Evolutionary conservation across 2,329 filamentous ascomycete genomes (phyloP).

Genomic region (Emmonsia crescens): DNA sequence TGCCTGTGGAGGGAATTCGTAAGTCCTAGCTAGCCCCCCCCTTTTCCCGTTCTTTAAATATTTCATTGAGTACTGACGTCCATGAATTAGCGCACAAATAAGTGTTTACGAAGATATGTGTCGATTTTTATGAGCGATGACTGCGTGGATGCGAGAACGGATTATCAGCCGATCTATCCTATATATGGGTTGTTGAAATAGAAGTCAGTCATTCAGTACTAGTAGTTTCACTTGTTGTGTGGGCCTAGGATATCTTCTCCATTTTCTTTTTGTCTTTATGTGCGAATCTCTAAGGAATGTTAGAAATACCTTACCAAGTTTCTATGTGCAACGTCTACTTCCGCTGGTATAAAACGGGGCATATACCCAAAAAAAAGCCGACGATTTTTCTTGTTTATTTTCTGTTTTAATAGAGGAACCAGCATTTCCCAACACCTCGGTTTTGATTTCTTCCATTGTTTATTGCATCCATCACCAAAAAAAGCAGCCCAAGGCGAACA

Average conservation of each 20-base stretch:
- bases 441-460: not conserved
- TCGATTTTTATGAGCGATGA: not conserved
- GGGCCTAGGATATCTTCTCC: not conserved
- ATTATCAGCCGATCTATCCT: not conserved
- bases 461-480: not conserved
- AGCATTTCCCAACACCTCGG: not conserved
- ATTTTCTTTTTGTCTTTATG: not conserved
- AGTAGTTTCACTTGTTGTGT: not conserved
- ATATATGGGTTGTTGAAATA: not conserved
- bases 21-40: constrained; percentile 18
- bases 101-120: not conserved
- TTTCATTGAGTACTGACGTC: not conserved
- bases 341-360: not conserved
- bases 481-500: not conserved
- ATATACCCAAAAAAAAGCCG: not conserved
- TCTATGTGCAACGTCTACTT: not conserved
- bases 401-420: not conserved
- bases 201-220: not conserved
- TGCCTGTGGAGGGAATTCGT: constrained; percentile 51
- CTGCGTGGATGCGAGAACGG: not conserved
- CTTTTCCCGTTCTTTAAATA: not conserved
- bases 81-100: constrained; percentile 11
- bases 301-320: not conserved
- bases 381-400: not conserved
- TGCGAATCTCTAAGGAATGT: not conserved